phyloP scores from a whole-genome alignment of 352 stramenopile species.

The Pythium aphanidermatum region DNA sequence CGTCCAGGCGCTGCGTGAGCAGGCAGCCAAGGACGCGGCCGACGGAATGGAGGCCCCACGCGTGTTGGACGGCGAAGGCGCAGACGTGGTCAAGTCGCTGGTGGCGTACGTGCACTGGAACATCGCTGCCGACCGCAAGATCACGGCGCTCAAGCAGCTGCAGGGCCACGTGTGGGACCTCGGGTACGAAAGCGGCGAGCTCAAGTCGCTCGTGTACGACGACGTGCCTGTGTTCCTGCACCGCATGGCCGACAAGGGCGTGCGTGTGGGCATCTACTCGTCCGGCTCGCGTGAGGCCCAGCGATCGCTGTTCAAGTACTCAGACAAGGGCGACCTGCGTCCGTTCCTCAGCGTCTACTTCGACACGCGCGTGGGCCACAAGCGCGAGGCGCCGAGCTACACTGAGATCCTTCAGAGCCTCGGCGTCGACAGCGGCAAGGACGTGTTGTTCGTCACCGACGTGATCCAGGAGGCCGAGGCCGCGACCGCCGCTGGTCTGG shows the following conservation, averaged over 20 bases:
- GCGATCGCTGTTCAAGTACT: slow-evolving; percentile 84
- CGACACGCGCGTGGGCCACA: slow-evolving; percentile 78
- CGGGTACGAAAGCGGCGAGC: slow-evolving; percentile 79
- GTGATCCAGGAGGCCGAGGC: slow-evolving; percentile 82
- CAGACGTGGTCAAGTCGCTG: slow-evolving; percentile 29
- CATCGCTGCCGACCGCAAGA: slow-evolving; percentile 75
- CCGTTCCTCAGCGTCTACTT: slow-evolving; percentile 77
- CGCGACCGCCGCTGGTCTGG: slow-evolving; percentile 54
- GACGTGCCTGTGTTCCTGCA: slow-evolving; percentile 86
- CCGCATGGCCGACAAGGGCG: slow-evolving; percentile 60
- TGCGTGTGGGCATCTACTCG: slow-evolving; percentile 92
- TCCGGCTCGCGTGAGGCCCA: slow-evolving; percentile 88
- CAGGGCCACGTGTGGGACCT: slow-evolving; percentile 89
- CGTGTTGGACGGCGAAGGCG: slow-evolving; percentile 13
- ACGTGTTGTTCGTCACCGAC: slow-evolving; percentile 89
- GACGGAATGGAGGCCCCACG: slow-evolving; percentile 25
- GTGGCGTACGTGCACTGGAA: slow-evolving; percentile 67
- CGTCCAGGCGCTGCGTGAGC: slow-evolving; percentile 36
- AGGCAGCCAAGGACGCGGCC: slow-evolving; percentile 33
- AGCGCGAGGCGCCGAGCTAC: slow-evolving; percentile 68
- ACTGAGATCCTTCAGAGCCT: slow-evolving; percentile 78
- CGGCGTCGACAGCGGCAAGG: slow-evolving; percentile 62
- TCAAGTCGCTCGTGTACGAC: slow-evolving; percentile 89
- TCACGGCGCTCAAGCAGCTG: slow-evolving; percentile 83
- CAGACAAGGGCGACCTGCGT: slow-evolving; percentile 73